Evolutionary conservation across 768 basidiomycete species (phyloP).

Genomic region (Royoungia palumana): DNA sequence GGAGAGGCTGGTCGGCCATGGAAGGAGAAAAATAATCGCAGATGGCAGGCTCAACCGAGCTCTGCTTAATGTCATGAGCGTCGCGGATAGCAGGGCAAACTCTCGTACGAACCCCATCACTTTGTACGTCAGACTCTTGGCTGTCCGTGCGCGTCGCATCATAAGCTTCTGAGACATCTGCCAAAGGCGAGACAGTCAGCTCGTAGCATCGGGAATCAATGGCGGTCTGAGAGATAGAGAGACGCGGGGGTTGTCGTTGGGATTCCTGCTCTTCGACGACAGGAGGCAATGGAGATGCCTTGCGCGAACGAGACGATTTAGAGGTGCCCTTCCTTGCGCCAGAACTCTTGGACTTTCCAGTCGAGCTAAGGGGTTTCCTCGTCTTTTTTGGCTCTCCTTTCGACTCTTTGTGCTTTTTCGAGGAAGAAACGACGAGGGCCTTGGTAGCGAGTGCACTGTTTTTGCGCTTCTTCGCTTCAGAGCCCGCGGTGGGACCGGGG

Average conservation of each 20-base stretch:
- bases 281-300: slow-evolving; percentile 58
- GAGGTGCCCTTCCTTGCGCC: slow-evolving; percentile 41
- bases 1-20: slow-evolving; percentile 18
- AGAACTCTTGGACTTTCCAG: slow-evolving; percentile 22
- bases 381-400: slow-evolving; percentile 53
- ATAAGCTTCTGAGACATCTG: slow-evolving; percentile 72
- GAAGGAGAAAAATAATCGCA: slow-evolving; percentile 48
- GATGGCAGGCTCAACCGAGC: slow-evolving; percentile 54
- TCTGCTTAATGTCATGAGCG: slow-evolving; percentile 36
- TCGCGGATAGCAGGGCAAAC: background rate
- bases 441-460: slow-evolving; percentile 58
- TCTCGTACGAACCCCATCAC: slow-evolving; percentile 45
- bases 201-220: slow-evolving; percentile 79
- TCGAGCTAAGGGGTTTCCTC: slow-evolving; percentile 44
- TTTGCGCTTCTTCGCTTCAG: slow-evolving; percentile 61
- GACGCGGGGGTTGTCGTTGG: slow-evolving; percentile 26
- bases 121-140: slow-evolving; percentile 39
- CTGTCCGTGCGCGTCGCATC: slow-evolving; percentile 40
- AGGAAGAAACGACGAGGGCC: slow-evolving; percentile 32
- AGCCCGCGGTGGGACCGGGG: slow-evolving; percentile 36
- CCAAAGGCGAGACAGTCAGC: slow-evolving; percentile 72
- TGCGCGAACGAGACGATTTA: slow-evolving; percentile 35
- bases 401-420: slow-evolving; percentile 44
- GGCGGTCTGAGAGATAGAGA: slow-evolving; percentile 44
- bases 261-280: slow-evolving; percentile 50